These are phyloP conservation scores for Priceomyces medius DNA, from an alignment of 805 yeast species.

Conservation along the genomic window DNA sequence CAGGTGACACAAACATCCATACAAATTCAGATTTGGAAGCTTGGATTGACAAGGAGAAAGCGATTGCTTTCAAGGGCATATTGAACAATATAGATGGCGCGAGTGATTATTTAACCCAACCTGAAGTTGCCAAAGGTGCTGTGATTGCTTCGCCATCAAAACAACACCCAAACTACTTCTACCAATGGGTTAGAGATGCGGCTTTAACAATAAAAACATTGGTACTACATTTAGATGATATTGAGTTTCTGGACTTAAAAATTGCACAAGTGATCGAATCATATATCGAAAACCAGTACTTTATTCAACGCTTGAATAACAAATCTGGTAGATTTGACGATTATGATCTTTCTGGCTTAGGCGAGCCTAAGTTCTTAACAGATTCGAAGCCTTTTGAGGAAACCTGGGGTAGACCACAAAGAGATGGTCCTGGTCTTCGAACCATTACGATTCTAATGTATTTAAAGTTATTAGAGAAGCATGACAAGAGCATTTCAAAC, in stretches of 20 bases:
- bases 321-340: slow-evolving; percentile 62
- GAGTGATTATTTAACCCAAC: slow-evolving; percentile 25
- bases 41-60: slow-evolving; percentile 50
- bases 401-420: slow-evolving; percentile 93
- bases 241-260: slow-evolving; percentile 8
- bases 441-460: slow-evolving; percentile 61
- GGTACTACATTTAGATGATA: slow-evolving; percentile 53
- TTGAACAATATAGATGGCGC: slow-evolving; percentile 58
- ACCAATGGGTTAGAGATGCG: slow-evolving; percentile 88
- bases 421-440: slow-evolving; percentile 91
- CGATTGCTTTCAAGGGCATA: slow-evolving; percentile 44
- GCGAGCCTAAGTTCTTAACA: slow-evolving; percentile 85
- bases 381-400: slow-evolving; percentile 62
- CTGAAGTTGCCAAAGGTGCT: slow-evolving; percentile 57
- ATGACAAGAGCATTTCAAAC: slow-evolving; percentile 20
- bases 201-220: slow-evolving; percentile 76
- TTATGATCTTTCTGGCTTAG: slow-evolving; percentile 53
- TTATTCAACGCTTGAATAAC: slow-evolving; percentile 65
- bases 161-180: slow-evolving; percentile 72
- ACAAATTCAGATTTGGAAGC: slow-evolving; percentile 34
- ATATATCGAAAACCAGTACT: slow-evolving; percentile 58
- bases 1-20: neutral
- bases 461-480: slow-evolving; percentile 41
- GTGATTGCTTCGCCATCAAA: slow-evolving; percentile 85
- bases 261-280: slow-evolving; percentile 42